Evolutionary conservation across 73 alveolate species (phyloP).

Genomic region (Effrenium voratum): DNA sequence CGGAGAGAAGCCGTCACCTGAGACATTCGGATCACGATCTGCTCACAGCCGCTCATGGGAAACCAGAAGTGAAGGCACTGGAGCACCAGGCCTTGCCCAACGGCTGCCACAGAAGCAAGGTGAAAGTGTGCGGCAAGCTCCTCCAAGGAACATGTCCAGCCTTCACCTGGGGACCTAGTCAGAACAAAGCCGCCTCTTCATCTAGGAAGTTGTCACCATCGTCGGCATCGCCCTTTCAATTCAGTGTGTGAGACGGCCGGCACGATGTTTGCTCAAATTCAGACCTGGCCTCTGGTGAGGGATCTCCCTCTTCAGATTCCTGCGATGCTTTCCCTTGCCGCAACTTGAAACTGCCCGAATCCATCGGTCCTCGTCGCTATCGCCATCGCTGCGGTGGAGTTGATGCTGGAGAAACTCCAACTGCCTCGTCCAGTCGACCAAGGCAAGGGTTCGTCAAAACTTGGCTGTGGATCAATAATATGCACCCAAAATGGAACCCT

Average conservation of each 20-base stretch:
- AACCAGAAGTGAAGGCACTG: too few relatives aligned
- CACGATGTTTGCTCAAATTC: not conserved
- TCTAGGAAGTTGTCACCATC: constrained; percentile 88
- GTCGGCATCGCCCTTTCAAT: constrained; percentile 37
- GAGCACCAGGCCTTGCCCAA: constrained; percentile 29
- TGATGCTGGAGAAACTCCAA: constrained; percentile 78
- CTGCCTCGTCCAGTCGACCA: too few relatives aligned
- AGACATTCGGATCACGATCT: too few relatives aligned
- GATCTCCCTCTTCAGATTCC: not conserved
- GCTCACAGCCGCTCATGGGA: too few relatives aligned
- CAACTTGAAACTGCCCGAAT: not conserved
- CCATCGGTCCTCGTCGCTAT: constrained; percentile 44
- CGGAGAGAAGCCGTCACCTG: constrained; percentile 84
- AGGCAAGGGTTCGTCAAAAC: too few relatives aligned
- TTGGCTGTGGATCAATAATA: too few relatives aligned
- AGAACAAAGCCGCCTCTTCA: constrained; percentile 26
- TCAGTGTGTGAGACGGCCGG: not conserved
- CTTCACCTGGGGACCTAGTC: too few relatives aligned
- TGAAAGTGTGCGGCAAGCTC: constrained; percentile 79
- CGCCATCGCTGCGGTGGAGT: constrained; percentile 56
- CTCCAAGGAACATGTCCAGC: not conserved
- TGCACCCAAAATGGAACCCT: too few relatives aligned
- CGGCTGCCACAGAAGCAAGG: constrained; percentile 6
- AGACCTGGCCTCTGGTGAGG: not conserved
- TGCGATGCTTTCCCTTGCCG: not conserved